These are phyloP conservation scores for Magnolia officinalis DNA, from an alignment of 164 flowering plant genomes.

Conservation along the genomic window DNA sequence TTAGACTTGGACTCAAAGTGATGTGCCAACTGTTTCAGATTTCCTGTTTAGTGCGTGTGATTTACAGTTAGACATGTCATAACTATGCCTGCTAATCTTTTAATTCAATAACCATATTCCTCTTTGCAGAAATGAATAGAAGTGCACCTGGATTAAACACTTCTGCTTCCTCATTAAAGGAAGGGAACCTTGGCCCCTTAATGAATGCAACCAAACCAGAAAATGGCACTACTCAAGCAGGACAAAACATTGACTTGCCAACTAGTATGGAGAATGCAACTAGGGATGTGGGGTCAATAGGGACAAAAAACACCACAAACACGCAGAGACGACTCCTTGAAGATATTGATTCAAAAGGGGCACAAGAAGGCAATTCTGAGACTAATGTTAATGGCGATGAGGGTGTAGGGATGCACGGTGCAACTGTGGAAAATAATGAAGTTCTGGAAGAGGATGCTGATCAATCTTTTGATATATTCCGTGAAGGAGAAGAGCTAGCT, in stretches of 20 bases:
- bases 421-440: slow-evolving; percentile 81
- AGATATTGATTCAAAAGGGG: slow-evolving; percentile 41
- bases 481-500: slow-evolving; percentile 81
- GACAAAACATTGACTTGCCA: slow-evolving; percentile 41
- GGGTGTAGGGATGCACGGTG: slow-evolving; percentile 27
- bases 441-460: slow-evolving; percentile 85
- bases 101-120: neutral
- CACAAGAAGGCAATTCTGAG: slow-evolving; percentile 33
- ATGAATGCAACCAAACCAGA: slow-evolving; percentile 33
- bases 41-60: neutral
- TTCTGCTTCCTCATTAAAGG: slow-evolving; percentile 12
- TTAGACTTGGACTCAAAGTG: neutral
- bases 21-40: neutral
- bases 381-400: slow-evolving; percentile 29
- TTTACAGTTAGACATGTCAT: neutral
- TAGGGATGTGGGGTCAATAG: slow-evolving; percentile 23
- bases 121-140: slow-evolving; percentile 37
- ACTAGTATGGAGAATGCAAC: slow-evolving; percentile 35
- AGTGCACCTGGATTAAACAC: slow-evolving; percentile 27
- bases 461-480: slow-evolving; percentile 86
- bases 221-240: slow-evolving; percentile 30
- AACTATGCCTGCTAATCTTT: neutral
- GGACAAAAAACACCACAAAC: slow-evolving; percentile 30
- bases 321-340: slow-evolving; percentile 70
- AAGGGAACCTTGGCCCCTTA: slow-evolving; percentile 17